Base-by-base conservation (phyloP, 331 rosid species). In the Prunus yedoensis region DNA sequence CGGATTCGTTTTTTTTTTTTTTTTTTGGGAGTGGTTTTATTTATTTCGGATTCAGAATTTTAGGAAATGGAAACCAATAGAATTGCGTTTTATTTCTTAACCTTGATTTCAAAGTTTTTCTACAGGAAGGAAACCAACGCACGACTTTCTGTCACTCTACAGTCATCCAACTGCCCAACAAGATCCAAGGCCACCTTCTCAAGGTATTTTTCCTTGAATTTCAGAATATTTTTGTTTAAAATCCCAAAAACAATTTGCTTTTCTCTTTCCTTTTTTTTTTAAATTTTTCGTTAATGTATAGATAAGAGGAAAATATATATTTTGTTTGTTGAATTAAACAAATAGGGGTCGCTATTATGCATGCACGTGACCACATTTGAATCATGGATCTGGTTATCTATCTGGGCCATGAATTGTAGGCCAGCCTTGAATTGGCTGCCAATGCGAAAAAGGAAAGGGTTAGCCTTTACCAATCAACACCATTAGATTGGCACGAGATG, bases 71-170 rank as follows among this genome's bases (percentile, higher is more conserved):
- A 5, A 50, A 69, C 2, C 11, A 4, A 25, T 27, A 1, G 9
- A 71, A 58, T 43, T 14, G 70, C 20, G 51, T 28, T 49, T 49
- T 12, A 58, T 50, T 51, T 61, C 51, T 58, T 73, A 84, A 70
- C 80, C 43, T 45, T 71, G 9, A 67, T 81, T 66, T 75, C 66
- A 64, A 75, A 68, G 85, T 76, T 61, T 43, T 67, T 74, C 25
- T 43, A 78, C 93, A 88, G 94, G 94, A 81, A 88, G 87, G 64
- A 94, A 94, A 87, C 81, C 97, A 65, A 88, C 97, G 64, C 97
- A 92, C 60, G 99, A 94, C 85, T 94, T 92, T 83, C 93, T 94
- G 73, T 90, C 99, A 49, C 91, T 94, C 67, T 88, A 79, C 76
- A 87, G 91, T 77, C 89, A 87, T 86, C 85, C 97, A 77, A 78